These are phyloP conservation scores for Cicer arietinum DNA, from an alignment of 306 rosid species.

Conservation along the genomic window DNA sequence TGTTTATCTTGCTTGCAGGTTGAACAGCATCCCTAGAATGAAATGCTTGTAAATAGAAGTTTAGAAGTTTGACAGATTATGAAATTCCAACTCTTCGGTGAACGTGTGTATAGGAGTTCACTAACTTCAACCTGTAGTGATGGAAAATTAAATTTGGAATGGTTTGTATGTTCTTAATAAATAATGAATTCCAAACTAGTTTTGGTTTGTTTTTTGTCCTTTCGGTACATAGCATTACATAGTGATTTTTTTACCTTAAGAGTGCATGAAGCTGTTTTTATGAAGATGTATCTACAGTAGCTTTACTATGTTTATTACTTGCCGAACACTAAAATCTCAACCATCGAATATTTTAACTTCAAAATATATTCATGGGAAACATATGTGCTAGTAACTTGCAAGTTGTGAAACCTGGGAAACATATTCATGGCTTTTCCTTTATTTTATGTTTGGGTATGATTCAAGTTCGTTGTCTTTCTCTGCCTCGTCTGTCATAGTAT, in stretches of 20 bases:
- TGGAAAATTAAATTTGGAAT: slow-evolving; percentile 47
- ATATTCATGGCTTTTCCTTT: too few relatives aligned
- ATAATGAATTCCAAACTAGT: slow-evolving; percentile 7
- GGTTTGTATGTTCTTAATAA: slow-evolving; percentile 36
- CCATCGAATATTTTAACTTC: too few relatives aligned
- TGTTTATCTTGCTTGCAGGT: slow-evolving; percentile 50
- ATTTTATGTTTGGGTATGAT: too few relatives aligned
- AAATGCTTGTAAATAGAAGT: slow-evolving; percentile 57
- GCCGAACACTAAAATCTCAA: neutral
- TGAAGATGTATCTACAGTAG: slow-evolving; percentile 8
- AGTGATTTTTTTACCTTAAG: slow-evolving; percentile 15
- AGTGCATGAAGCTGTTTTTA: slow-evolving; percentile 13
- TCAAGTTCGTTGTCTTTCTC: too few relatives aligned
- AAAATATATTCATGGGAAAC: too few relatives aligned
- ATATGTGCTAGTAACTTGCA: too few relatives aligned
- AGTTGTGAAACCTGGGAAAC: too few relatives aligned
- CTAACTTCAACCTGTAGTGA: slow-evolving; percentile 45
- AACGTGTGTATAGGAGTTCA: slow-evolving; percentile 47
- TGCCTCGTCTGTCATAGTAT: too few relatives aligned
- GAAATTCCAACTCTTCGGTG: slow-evolving; percentile 31
- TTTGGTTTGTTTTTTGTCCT: slow-evolving; percentile 11
- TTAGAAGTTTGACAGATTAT: slow-evolving; percentile 44
- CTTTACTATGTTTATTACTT: neutral
- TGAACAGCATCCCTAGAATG: slow-evolving; percentile 40
- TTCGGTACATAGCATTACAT: slow-evolving; percentile 6